Conservation (phyloP, 495 filamentous ascomycete genomes). For the Neurospora discreta region DNA sequence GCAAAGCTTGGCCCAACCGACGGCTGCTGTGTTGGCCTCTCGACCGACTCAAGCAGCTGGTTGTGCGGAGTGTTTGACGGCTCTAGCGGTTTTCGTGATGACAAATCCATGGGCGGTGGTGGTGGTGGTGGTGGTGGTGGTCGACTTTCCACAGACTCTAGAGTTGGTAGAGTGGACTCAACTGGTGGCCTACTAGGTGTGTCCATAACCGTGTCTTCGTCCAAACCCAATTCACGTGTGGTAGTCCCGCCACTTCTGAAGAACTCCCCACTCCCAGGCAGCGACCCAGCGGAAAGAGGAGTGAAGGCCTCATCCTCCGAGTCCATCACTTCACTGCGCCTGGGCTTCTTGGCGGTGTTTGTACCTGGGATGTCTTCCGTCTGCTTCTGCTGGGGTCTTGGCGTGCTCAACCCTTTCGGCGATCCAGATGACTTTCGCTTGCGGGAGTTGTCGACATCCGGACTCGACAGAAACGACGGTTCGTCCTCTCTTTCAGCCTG, state of each 20-base stretch:
- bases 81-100: not conserved
- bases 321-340: constrained; percentile 28
- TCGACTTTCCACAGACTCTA: not conserved
- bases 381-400: not conserved
- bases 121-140: not conserved
- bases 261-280: not conserved
- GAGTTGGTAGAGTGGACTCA: not conserved
- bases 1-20: not conserved
- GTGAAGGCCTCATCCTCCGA: constrained; percentile 38
- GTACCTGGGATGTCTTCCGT: not conserved
- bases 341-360: constrained; percentile 7
- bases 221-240: constrained; percentile 10
- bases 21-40: not conserved
- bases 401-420: not conserved
- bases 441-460: not conserved
- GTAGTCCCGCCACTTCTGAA: not conserved
- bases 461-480: not conserved
- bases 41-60: not conserved
- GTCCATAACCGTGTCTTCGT: not conserved
- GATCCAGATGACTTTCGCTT: not conserved
- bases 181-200: not conserved
- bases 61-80: not conserved
- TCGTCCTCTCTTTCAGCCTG: not conserved
- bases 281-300: constrained; percentile 9
- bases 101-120: not conserved